Conservation (phyloP, 495 filamentous ascomycete genomes). For the Hypoxylon cercidicola region DNA sequence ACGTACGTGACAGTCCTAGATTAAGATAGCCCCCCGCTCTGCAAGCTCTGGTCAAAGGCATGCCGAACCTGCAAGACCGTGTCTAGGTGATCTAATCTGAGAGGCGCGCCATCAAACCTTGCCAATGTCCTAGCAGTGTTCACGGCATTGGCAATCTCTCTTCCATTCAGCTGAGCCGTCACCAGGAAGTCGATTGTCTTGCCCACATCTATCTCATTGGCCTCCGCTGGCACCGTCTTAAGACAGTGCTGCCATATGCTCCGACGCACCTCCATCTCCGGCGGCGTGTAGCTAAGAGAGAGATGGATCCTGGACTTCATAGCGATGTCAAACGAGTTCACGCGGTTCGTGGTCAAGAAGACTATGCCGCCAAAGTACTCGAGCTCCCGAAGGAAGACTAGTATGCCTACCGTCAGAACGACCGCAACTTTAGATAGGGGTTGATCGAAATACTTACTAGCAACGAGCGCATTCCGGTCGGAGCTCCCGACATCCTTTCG, state of each 20-base stretch:
- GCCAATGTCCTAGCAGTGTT: constrained; percentile 62
- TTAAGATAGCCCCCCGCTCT: constrained; percentile 7
- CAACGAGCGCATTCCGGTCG: constrained; percentile 57
- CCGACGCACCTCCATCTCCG: constrained; percentile 40
- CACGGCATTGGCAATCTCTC: constrained; percentile 73
- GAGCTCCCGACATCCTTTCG: constrained; percentile 49
- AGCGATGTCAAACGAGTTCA: constrained; percentile 62
- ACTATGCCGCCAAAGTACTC: constrained; percentile 60
- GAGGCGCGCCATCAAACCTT: constrained; percentile 45
- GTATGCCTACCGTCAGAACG: constrained; percentile 70
- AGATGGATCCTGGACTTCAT: constrained; percentile 64
- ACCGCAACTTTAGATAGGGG: background rate
- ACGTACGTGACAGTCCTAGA: too few species aligned
- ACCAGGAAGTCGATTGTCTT: constrained; percentile 51
- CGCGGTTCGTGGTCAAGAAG: constrained; percentile 64
- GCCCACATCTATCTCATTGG: constrained; percentile 32
- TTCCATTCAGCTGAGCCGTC: constrained; percentile 63
- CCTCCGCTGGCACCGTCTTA: constrained; percentile 15
- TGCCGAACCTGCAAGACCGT: constrained; percentile 57
- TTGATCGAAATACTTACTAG: constrained; percentile 37
- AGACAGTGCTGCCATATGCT: constrained; percentile 48
- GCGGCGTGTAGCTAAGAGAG: constrained; percentile 49
- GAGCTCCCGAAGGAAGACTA: constrained; percentile 55
- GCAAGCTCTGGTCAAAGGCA: constrained; percentile 36
- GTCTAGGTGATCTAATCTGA: constrained; percentile 56